phyloP scores from a whole-genome alignment of 192 early-diverging fungal species.

The Podila clonocystis region DNA sequence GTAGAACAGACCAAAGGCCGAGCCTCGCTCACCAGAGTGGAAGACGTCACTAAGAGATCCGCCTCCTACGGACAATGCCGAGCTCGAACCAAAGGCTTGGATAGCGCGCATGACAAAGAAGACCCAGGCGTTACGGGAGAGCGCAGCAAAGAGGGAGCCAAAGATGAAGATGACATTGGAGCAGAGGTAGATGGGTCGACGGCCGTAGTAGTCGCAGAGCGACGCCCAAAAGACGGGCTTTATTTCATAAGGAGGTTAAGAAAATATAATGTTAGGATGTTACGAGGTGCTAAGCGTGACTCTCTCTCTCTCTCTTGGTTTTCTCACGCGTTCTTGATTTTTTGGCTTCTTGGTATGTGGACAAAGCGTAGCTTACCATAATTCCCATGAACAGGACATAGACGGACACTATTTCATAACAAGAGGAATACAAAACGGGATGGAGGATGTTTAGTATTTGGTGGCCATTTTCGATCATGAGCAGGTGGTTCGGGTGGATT shows the following conservation, averaged over 20 bases:
- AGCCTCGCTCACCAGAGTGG: constrained; percentile 44
- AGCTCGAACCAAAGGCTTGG: constrained; percentile 49
- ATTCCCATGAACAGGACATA: constrained; percentile 23
- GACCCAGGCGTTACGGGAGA: constrained; percentile 46
- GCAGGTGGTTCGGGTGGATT: too few relatives aligned
- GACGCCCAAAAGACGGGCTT: constrained; percentile 51
- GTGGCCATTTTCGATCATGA: too few relatives aligned
- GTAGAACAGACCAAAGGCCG: constrained; percentile 49
- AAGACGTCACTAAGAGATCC: constrained; percentile 52
- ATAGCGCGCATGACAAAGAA: constrained; percentile 51
- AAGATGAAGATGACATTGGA: constrained; percentile 49
- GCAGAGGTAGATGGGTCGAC: constrained; percentile 51
- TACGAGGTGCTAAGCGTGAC: neutral
- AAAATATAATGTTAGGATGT: neutral
- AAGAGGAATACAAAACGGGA: neutral
- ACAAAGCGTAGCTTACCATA: constrained; percentile 1
- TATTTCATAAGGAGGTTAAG: constrained; percentile 19
- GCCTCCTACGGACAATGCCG: constrained; percentile 43
- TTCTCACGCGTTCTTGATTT: neutral
- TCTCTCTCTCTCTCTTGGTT: too few relatives aligned
- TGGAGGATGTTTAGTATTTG: neutral
- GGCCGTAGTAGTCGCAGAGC: constrained; percentile 43
- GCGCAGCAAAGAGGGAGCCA: constrained; percentile 38
- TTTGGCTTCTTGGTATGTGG: constrained; percentile 5
- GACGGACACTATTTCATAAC: constrained; percentile 21